Evolutionary conservation across 371 early-diverging fungal genomes (phyloP).

Genomic region (Parasitella parasitica): DNA sequence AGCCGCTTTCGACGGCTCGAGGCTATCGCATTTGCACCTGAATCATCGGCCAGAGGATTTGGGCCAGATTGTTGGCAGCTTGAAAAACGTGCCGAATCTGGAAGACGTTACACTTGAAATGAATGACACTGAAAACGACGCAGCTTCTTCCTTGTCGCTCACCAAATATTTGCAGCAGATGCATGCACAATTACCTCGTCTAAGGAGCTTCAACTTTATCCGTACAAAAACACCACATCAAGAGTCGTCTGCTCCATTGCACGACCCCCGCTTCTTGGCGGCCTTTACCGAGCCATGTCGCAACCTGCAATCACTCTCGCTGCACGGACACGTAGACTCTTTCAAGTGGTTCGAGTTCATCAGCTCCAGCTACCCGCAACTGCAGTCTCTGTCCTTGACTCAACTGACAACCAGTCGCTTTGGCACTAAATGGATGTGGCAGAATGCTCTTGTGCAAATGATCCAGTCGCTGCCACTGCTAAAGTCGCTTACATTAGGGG

Average conservation of each 20-base stretch:
- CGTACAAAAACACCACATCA: slow-evolving; percentile 6
- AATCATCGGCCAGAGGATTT: neutral
- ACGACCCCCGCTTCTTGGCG: neutral
- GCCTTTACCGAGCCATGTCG: neutral
- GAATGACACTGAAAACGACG: neutral
- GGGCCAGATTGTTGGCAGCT: neutral
- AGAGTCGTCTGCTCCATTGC: neutral
- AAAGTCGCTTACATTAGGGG: slow-evolving; percentile 9
- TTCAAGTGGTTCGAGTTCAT: slow-evolving; percentile 21
- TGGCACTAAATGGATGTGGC: slow-evolving; percentile 26
- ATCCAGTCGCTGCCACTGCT: slow-evolving; percentile 4
- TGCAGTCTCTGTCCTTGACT: slow-evolving; percentile 4
- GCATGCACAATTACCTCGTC: slow-evolving; percentile 1
- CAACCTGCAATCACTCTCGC: neutral
- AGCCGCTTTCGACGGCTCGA: neutral
- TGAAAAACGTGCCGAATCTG: neutral
- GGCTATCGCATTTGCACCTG: slow-evolving; percentile 8
- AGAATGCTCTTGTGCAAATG: slow-evolving; percentile 4
- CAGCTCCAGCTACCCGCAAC: neutral
- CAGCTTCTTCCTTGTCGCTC: neutral
- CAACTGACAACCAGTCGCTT: slow-evolving; percentile 9
- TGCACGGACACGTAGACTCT: slow-evolving; percentile 12
- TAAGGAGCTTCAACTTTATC: neutral
- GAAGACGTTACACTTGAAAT: slow-evolving; percentile 8
- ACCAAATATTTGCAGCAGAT: slow-evolving; percentile 1